Percentiles rank a stretch among this genome's conserved stretches.
Conservation (phyloP, 768 basidiomycete genomes). For the Steccherinum ochraceum region DNA sequence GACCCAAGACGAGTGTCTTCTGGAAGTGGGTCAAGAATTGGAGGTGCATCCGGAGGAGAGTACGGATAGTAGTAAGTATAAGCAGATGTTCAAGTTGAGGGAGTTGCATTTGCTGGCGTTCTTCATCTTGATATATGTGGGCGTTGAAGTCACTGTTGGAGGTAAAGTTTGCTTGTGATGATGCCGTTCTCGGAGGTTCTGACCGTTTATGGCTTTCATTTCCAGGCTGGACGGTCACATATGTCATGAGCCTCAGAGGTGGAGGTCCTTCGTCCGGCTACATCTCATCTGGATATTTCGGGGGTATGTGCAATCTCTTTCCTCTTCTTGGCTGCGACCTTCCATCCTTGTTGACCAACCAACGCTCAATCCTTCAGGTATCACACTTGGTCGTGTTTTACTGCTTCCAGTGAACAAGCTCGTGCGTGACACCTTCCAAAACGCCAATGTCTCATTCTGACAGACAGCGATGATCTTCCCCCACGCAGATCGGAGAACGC, state of each 20-base stretch:
- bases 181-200: not conserved
- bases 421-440: conserved; percentile 18
- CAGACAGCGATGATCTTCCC: not conserved
- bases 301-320: conserved; percentile 24
- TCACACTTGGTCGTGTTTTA: conserved; percentile 46
- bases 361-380: conserved; percentile 21
- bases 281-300: conserved; percentile 45
- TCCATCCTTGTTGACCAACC: not conserved
- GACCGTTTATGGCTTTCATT: not conserved
- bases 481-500: conserved; percentile 31
- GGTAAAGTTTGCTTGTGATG: conserved; percentile 22
- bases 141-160: conserved; percentile 29
- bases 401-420: conserved; percentile 45
- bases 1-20: conserved; percentile 51
- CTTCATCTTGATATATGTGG: conserved; percentile 40
- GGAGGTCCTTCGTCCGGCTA: conserved; percentile 45
- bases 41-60: conserved; percentile 28
- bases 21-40: conserved; percentile 43
- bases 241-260: conserved; percentile 35
- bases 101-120: conserved; percentile 35
- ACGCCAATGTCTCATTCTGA: not conserved
- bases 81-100: conserved; percentile 37
- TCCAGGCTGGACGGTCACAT: conserved; percentile 51
- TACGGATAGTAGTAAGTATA: conserved; percentile 31
- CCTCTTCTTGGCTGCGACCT: not conserved